Conservation (phyloP, 139 green algal genomes). For the Chlorella sp. region DNA sequence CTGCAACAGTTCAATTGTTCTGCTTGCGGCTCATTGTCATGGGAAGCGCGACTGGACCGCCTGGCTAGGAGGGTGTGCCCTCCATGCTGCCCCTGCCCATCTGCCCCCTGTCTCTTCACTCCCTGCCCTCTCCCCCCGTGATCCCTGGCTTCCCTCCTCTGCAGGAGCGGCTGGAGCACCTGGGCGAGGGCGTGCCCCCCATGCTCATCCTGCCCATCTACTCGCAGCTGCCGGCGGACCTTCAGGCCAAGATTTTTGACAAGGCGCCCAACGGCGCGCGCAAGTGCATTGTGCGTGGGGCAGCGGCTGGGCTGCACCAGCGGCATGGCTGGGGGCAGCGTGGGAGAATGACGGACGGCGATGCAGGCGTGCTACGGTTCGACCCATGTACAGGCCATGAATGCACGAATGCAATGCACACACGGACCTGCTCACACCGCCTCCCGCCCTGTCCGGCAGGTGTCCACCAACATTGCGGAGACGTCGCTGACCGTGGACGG, state of each 20-base stretch:
- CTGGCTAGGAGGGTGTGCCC: background rate
- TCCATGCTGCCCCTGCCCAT: background rate
- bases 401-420: too few species aligned
- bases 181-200: slow-evolving; percentile 72
- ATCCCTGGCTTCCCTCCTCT: background rate
- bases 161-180: slow-evolving; percentile 80
- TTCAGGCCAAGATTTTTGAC: slow-evolving; percentile 98
- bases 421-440: background rate
- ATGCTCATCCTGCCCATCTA: slow-evolving; percentile 97
- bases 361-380: too few species aligned
- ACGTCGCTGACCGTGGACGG: slow-evolving; percentile 97
- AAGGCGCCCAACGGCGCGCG: slow-evolving; percentile 84
- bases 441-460: slow-evolving; percentile 1
- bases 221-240: slow-evolving; percentile 88
- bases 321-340: background rate
- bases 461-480: slow-evolving; percentile 98
- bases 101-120: background rate
- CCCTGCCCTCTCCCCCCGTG: background rate
- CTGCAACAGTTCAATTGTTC: too few species aligned
- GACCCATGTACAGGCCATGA: too few species aligned
- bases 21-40: too few species aligned
- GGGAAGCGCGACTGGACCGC: too few species aligned
- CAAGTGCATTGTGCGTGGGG: slow-evolving; percentile 84
- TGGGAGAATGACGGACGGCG: too few species aligned
- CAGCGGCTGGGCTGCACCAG: background rate